Evolutionary conservation across 2,329 filamentous ascomycete genomes (phyloP), one percentile per base, ranked within the genome.

Genomic region (Penicillium olsonii): DNA sequence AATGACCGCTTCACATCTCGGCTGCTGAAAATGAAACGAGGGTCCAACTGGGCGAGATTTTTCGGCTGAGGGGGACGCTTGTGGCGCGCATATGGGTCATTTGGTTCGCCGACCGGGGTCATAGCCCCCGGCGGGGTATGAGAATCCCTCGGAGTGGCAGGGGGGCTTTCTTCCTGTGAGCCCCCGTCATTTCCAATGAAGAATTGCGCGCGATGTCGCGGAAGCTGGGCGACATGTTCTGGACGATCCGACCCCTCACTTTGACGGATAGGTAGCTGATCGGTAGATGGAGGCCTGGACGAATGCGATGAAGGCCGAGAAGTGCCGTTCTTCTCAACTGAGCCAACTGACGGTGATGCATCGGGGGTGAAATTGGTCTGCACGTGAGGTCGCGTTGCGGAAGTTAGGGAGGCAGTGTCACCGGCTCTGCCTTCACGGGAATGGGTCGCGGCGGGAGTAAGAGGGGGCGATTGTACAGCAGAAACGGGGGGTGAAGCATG

Each of bases 61-160:
- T 81, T 83, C 20, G 79, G 76, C 58, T 87, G 89, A 1, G 87
- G 85, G 2, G 84, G 83, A 43, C 91, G 85, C 61, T 87, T 91
- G 60, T 83, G 85, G 54, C 90, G 88, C n/a, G 90, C 85, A 64
- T 95, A 95, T 1, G 91, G 90, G 61, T 96, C 90, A 65, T 95
- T 88, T 42, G 77, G 79, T 51, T 95, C 90, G 20, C 88, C 90
- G 15, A 84, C 80, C 4, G 90, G 90, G 2, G 89, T 92, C 55
- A 89, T 87, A 0, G 90, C 87, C 52, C 88, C 84, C 20, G 86
- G 89, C 6, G 85, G 83, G 9, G 78, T 75, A 42, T 71, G 68
- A 11, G 66, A 65, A 26, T 76, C 78, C 45, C 71, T 73, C 18
- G 79, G 76, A 64, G 74, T 79, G 45, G 84, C 79, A 10, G 83